Evolutionary conservation across 2,329 filamentous ascomycete genomes (phyloP).

Genomic region (Coniella lustricola): DNA sequence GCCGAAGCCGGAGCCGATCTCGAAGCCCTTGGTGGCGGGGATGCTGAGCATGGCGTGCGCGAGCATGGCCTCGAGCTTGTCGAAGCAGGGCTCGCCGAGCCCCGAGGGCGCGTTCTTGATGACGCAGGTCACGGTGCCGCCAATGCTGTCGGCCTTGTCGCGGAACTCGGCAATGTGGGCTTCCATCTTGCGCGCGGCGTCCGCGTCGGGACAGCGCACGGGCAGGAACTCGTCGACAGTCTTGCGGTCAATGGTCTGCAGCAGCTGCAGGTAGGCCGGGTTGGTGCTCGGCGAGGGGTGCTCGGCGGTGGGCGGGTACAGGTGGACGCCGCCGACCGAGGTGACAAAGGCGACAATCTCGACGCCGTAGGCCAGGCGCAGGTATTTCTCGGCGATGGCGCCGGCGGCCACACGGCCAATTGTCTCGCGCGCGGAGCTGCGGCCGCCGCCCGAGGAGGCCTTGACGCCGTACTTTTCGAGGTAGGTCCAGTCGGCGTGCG

Average conservation of each 20-base stretch:
- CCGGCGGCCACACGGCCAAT: slow-evolving; percentile 89
- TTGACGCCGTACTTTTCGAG: slow-evolving; percentile 95
- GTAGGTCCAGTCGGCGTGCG: slow-evolving; percentile 95
- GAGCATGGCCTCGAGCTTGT: slow-evolving; percentile 88
- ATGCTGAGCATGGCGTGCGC: slow-evolving; percentile 94
- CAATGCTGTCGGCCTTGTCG: slow-evolving; percentile 79
- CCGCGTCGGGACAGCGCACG: slow-evolving; percentile 73
- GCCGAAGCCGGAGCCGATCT: slow-evolving; percentile 87
- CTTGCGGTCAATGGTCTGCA: slow-evolving; percentile 64
- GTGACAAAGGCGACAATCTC: slow-evolving; percentile 90
- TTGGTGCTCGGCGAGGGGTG: slow-evolving; percentile 66
- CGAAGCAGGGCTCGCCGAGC: slow-evolving; percentile 88
- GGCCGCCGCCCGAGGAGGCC: slow-evolving; percentile 81
- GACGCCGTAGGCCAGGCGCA: slow-evolving; percentile 70
- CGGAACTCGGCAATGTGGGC: slow-evolving; percentile 69
- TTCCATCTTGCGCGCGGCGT: slow-evolving; percentile 64
- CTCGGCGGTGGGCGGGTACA: slow-evolving; percentile 64
- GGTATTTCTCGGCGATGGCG: slow-evolving; percentile 89
- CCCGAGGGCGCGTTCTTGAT: slow-evolving; percentile 80
- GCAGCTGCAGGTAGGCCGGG: slow-evolving; percentile 69
- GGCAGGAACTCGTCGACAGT: slow-evolving; percentile 80
- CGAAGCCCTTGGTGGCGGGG: slow-evolving; percentile 91
- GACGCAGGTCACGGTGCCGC: slow-evolving; percentile 90
- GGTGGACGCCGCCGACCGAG: slow-evolving; percentile 72
- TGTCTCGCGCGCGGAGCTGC: slow-evolving; percentile 89